phyloP scores from a whole-genome alignment of 768 basidiomycete species.

The Boletus rufocinnamomeus region DNA sequence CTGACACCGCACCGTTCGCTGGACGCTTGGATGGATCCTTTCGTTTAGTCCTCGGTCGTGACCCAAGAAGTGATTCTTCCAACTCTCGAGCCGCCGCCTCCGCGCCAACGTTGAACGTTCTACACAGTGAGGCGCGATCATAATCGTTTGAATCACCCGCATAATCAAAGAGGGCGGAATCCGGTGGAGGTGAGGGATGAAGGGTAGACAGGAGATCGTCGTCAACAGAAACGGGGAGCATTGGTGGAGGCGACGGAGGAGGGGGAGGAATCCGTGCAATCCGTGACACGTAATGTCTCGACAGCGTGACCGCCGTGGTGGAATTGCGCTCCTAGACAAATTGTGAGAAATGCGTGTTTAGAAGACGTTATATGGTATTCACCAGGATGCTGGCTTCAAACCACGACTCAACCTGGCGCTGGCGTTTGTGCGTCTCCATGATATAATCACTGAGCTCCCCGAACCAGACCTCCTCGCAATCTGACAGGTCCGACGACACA shows the following conservation, averaged over 20 bases:
- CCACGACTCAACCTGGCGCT: constrained; percentile 70
- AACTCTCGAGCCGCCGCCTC: constrained; percentile 61
- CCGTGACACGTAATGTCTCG: constrained; percentile 41
- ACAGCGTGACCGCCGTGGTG: constrained; percentile 49
- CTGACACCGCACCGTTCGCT: constrained; percentile 51
- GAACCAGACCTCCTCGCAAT: constrained; percentile 77
- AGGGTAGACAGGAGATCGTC: constrained; percentile 40
- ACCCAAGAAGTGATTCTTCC: constrained; percentile 55
- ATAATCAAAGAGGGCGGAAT: constrained; percentile 34
- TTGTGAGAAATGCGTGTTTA: background rate
- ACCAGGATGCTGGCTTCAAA: constrained; percentile 71
- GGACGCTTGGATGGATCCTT: constrained; percentile 53
- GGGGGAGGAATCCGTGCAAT: constrained; percentile 48
- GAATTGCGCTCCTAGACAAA: constrained; percentile 67
- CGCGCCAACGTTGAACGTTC: constrained; percentile 35
- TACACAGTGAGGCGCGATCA: constrained; percentile 23
- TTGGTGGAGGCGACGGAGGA: constrained; percentile 41
- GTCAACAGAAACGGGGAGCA: constrained; percentile 32
- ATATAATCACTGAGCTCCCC: constrained; percentile 69
- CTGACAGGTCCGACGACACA: constrained; percentile 78
- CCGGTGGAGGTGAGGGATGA: constrained; percentile 39
- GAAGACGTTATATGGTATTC: constrained; percentile 23
- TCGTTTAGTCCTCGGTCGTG: constrained; percentile 38
- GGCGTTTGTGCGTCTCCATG: constrained; percentile 70
- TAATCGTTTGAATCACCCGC: constrained; percentile 28